These are phyloP conservation scores for Sporothrix sp. DNA, from an alignment of 2,329 filamentous ascomycete genomes.

Conservation along the genomic window DNA sequence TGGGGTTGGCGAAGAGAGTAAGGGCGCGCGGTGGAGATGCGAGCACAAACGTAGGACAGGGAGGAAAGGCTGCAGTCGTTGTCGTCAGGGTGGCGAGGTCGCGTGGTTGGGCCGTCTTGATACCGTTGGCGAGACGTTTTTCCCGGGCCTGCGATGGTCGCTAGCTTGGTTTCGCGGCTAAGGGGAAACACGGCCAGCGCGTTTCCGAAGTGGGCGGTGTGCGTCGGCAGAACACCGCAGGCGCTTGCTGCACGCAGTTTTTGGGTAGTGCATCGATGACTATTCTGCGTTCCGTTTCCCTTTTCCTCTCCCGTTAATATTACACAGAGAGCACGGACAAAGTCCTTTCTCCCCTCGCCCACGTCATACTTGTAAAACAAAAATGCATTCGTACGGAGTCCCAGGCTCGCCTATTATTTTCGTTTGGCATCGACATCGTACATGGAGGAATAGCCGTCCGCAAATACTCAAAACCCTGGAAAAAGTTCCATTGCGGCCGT, in stretches of 20 bases:
- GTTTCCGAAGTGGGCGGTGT: not conserved
- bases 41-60: not conserved
- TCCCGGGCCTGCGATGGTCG: not conserved
- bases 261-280: too few species aligned
- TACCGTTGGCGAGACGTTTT: not conserved
- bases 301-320: not conserved
- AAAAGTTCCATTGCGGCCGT: not conserved
- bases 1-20: not conserved
- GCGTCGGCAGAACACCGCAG: not conserved
- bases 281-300: not conserved
- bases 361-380: too few species aligned
- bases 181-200: not conserved
- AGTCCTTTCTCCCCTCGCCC: not conserved
- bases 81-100: not conserved
- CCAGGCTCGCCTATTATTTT: not conserved
- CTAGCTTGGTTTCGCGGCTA: not conserved
- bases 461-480: not conserved
- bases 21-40: not conserved
- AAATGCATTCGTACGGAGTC: too few species aligned
- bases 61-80: not conserved
- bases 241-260: not conserved
- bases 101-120: not conserved
- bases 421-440: slow-evolving; percentile 2
- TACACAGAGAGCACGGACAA: not conserved
- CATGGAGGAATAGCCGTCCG: not conserved